These are phyloP conservation scores for Clarireedia homoeocarpa DNA, from an alignment of 2,329 filamentous ascomycete genomes.

Conservation along the genomic window DNA sequence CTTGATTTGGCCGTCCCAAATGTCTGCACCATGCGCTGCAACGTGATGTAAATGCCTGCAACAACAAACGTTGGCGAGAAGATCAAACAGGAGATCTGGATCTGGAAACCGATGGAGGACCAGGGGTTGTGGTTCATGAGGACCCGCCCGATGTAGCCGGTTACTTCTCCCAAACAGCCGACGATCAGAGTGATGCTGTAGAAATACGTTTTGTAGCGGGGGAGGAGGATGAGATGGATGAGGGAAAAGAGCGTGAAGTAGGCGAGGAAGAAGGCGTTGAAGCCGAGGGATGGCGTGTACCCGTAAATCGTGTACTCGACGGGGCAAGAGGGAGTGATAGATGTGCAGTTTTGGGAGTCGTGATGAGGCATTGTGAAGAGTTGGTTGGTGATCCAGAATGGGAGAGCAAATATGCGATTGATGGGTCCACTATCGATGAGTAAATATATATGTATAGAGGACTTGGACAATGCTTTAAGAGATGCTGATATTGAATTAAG, in stretches of 20 bases:
- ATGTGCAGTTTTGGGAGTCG: slow-evolving; percentile 25
- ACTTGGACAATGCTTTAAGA: no score
- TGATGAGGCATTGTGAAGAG: not conserved
- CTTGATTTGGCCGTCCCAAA: slow-evolving; percentile 14
- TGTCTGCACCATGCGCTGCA: slow-evolving; percentile 27
- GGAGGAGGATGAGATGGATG: slow-evolving; percentile 35
- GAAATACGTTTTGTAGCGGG: slow-evolving; percentile 45
- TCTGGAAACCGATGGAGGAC: slow-evolving; percentile 35
- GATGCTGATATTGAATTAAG: no score
- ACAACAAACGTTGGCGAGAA: slow-evolving; percentile 43
- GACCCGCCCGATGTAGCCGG: slow-evolving; percentile 48
- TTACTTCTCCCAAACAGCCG: slow-evolving; percentile 45
- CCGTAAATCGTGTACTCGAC: slow-evolving; percentile 31
- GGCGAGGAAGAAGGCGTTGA: slow-evolving; percentile 46
- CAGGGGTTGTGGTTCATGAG: slow-evolving; percentile 45
- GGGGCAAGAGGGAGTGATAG: slow-evolving; percentile 24
- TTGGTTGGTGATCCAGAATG: not conserved
- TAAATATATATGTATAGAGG: no score
- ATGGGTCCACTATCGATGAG: not conserved
- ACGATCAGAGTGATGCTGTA: slow-evolving; percentile 37
- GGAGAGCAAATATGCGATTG: not conserved
- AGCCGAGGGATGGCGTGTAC: slow-evolving; percentile 47
- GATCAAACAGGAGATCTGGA: slow-evolving; percentile 37
- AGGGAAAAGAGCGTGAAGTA: slow-evolving; percentile 39
- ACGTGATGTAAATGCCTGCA: slow-evolving; percentile 53